phyloP scores from a whole-genome alignment of 805 yeast species.

The Candida patagonica region DNA sequence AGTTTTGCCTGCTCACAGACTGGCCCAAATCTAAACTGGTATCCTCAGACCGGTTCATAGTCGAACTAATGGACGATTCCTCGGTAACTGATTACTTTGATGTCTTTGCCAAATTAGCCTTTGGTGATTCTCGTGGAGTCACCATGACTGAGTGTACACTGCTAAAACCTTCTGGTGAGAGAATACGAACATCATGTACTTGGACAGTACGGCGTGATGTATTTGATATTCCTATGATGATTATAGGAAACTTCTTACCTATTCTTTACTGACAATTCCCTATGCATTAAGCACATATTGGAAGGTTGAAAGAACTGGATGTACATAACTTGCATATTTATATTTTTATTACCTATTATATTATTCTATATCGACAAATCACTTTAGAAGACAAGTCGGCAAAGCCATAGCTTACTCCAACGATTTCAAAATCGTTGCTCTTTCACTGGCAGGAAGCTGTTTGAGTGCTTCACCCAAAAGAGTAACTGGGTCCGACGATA shows the following conservation, averaged over 20 bases:
- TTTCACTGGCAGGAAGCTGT: conserved; percentile 25
- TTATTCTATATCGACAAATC: background rate
- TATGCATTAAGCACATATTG: background rate
- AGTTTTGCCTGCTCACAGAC: conserved; percentile 61
- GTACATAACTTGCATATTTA: background rate
- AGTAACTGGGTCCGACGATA: conserved; percentile 10
- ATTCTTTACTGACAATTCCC: conserved; percentile 2
- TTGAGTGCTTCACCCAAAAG: conserved; percentile 26
- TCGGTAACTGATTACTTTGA: conserved; percentile 65
- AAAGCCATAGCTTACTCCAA: conserved; percentile 2
- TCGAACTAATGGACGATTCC: conserved; percentile 76
- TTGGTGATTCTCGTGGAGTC: conserved; percentile 41
- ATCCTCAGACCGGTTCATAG: conserved; percentile 55
- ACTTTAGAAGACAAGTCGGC: background rate
- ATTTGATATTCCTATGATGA: conserved; percentile 76
- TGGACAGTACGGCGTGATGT: conserved; percentile 82
- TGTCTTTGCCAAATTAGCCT: conserved; percentile 61
- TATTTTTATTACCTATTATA: background rate
- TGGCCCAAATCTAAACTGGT: conserved; percentile 49
- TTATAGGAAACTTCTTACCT: conserved; percentile 51
- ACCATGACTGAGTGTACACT: conserved; percentile 34
- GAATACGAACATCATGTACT: conserved; percentile 61
- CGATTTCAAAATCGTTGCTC: conserved; percentile 24
- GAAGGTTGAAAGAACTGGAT: background rate
- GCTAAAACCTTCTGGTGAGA: conserved; percentile 29